These are phyloP conservation scores for Entrophospora sp. DNA, from an alignment of 192 early-diverging fungal genomes.

Conservation along the genomic window DNA sequence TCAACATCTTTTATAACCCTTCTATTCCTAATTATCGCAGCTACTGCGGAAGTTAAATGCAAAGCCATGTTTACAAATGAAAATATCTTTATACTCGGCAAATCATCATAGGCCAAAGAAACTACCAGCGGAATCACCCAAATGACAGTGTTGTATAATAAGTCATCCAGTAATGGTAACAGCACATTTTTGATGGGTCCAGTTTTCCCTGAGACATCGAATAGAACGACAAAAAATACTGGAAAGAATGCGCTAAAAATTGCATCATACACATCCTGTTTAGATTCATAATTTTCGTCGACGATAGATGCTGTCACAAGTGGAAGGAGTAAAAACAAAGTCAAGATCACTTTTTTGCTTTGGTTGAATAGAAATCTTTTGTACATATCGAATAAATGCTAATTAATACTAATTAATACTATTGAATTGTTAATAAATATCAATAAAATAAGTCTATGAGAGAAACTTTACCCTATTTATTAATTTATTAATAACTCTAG, in stretches of 20 bases:
- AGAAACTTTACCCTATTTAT: too few relatives aligned
- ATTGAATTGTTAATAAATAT: too few relatives aligned
- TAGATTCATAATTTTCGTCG: background rate
- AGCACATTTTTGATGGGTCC: background rate
- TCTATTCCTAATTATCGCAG: background rate
- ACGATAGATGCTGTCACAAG: background rate
- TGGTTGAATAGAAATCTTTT: too few relatives aligned
- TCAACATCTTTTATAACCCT: background rate
- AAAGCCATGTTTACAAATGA: slow-evolving; percentile 10
- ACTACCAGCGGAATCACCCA: slow-evolving; percentile 12
- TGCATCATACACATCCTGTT: slow-evolving; percentile 4
- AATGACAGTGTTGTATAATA: slow-evolving; percentile 16
- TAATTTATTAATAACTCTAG: too few relatives aligned
- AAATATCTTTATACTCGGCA: slow-evolving; percentile 4
- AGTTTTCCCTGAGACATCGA: background rate
- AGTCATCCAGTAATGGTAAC: slow-evolving; percentile 12
- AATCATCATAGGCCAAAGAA: background rate
- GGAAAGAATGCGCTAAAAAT: slow-evolving; percentile 2
- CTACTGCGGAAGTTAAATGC: background rate
- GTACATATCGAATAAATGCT: too few relatives aligned
- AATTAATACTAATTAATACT: too few relatives aligned
- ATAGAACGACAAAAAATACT: background rate
- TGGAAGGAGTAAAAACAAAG: background rate
- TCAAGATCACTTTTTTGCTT: too few relatives aligned
- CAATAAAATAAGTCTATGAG: too few relatives aligned